These are phyloP conservation scores for Paxillus involutus DNA, from an alignment of 768 basidiomycete genomes.

Conservation along the genomic window DNA sequence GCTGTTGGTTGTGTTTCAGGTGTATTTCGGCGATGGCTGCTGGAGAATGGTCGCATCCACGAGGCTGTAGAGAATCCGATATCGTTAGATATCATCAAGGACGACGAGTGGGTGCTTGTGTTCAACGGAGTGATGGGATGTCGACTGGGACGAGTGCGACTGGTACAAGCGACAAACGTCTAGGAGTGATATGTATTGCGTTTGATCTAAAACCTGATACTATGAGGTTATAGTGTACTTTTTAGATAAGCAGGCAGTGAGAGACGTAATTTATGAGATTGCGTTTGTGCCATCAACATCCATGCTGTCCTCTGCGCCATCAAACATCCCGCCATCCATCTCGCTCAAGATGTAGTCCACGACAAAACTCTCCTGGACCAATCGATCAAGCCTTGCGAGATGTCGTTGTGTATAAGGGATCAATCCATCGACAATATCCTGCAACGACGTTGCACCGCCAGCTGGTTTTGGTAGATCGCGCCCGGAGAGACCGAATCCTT, in stretches of 20 bases:
- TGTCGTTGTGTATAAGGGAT: constrained; percentile 96
- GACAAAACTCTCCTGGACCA: constrained; percentile 94
- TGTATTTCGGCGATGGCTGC: constrained; percentile 65
- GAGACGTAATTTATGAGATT: not conserved
- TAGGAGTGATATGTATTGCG: not conserved
- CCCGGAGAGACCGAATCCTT: constrained; percentile 5
- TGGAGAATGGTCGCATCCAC: constrained; percentile 55
- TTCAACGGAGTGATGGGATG: constrained; percentile 77
- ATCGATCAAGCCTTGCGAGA: constrained; percentile 75
- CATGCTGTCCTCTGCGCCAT: constrained; percentile 45
- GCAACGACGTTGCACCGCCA: constrained; percentile 39
- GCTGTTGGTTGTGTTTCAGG: constrained; percentile 71
- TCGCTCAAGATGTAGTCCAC: constrained; percentile 87
- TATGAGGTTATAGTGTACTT: constrained; percentile 13
- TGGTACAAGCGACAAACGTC: not conserved
- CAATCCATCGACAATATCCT: constrained; percentile 80
- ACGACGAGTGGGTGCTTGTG: constrained; percentile 66
- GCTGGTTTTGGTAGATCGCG: constrained; percentile 32
- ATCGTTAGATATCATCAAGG: constrained; percentile 39
- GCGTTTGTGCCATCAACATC: constrained; percentile 31
- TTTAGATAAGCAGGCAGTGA: not conserved
- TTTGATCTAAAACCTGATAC: not conserved
- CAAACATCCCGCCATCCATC: constrained; percentile 82
- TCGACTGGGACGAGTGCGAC: constrained; percentile 43
- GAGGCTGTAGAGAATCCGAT: constrained; percentile 49